Percentiles rank a stretch among this genome's conserved stretches.
Conservation (phyloP, 163 green algal species). For the Scenedesmus sp. region DNA sequence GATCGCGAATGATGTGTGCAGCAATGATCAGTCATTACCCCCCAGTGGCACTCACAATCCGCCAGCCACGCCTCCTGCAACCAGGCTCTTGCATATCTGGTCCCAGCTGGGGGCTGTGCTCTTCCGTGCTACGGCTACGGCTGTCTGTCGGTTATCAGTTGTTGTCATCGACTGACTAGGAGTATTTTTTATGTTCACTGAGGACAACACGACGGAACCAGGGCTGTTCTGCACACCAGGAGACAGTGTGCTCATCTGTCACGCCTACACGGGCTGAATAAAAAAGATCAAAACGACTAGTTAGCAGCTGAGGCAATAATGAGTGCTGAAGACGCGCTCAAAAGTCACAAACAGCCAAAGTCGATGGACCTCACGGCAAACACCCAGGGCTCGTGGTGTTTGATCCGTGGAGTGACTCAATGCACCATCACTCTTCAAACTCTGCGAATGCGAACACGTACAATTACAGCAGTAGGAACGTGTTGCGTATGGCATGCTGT, state of each 20-base stretch:
- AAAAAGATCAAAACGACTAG: background rate
- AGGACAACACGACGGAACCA: constrained; percentile 25
- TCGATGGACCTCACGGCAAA: background rate
- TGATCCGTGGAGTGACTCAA: background rate
- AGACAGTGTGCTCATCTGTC: constrained; percentile 28
- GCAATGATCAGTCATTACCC: background rate
- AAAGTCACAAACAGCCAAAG: background rate
- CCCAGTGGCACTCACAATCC: constrained; percentile 87
- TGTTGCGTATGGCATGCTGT: background rate
- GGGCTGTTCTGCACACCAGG: background rate
- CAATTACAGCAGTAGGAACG: background rate
- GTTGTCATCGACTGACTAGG: constrained; percentile 31
- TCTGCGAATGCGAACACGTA: background rate
- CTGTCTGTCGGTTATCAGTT: background rate
- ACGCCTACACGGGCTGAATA: background rate
- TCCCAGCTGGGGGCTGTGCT: constrained; percentile 48
- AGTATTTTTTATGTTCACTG: background rate
- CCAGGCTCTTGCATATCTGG: constrained; percentile 87
- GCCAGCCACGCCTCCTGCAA: constrained; percentile 92
- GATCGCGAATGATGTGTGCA: background rate
- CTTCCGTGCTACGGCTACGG: constrained; percentile 35
- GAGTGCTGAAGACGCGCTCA: background rate
- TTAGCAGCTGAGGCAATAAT: background rate
- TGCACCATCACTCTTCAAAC: background rate
- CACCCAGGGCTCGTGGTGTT: background rate